A percentile compares a stretch with the other conserved stretches of the same genome.
Evolutionary conservation across 2,329 filamentous ascomycete genomes (phyloP).

Genomic region (Aspergillus tanneri): DNA sequence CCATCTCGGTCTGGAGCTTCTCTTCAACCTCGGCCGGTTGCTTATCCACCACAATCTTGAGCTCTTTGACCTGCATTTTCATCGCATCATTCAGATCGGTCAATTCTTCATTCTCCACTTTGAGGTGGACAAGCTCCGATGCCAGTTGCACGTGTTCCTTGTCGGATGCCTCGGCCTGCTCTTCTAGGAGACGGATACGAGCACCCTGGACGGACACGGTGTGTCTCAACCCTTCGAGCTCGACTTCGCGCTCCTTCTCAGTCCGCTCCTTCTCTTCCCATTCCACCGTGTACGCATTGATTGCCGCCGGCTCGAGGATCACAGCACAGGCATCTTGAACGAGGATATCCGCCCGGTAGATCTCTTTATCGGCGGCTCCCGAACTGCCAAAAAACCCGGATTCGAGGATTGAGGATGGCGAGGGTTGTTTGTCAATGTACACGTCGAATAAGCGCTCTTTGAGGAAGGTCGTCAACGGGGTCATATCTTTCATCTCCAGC

Average conservation of each 20-base stretch:
- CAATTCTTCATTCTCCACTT: constrained; percentile 89
- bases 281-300: constrained; percentile 77
- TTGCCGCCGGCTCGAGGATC: constrained; percentile 76
- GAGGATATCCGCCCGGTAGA: constrained; percentile 91
- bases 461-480: constrained; percentile 79
- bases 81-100: constrained; percentile 87
- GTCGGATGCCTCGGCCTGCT: constrained; percentile 83
- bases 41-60: constrained; percentile 81
- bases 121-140: constrained; percentile 85
- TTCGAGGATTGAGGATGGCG: constrained; percentile 87
- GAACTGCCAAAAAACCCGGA: constrained; percentile 96
- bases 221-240: constrained; percentile 70
- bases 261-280: constrained; percentile 88
- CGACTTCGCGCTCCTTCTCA: constrained; percentile 78
- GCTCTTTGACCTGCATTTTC: constrained; percentile 77
- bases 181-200: constrained; percentile 81
- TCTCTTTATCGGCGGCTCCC: constrained; percentile 84
- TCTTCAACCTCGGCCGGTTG: constrained; percentile 87
- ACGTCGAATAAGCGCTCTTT: constrained; percentile 95
- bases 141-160: constrained; percentile 87
- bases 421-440: constrained; percentile 92
- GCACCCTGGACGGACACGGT: constrained; percentile 67
- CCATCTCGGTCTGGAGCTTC: constrained; percentile 78
- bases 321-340: constrained; percentile 90
- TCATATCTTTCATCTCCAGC: constrained; percentile 86